These are phyloP conservation scores for Crepidotus variabilis DNA, from an alignment of 768 basidiomycete species.

Conservation along the genomic window DNA sequence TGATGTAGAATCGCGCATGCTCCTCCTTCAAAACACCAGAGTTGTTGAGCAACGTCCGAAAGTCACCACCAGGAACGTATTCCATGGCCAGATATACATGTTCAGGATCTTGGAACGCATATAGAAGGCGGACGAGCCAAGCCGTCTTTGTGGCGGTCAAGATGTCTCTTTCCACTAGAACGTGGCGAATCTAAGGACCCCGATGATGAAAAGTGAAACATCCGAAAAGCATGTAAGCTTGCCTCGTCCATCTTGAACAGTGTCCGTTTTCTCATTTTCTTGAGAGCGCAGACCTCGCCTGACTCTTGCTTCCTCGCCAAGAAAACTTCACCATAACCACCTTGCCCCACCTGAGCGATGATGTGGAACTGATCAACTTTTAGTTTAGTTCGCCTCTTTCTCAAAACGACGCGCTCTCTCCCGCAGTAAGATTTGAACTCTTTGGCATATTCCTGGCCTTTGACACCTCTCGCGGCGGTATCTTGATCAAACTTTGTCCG, in stretches of 20 bases:
- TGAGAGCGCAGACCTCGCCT: conserved; percentile 93
- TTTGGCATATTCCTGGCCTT: conserved; percentile 52
- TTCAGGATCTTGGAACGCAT: conserved; percentile 93
- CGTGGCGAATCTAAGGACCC: conserved; percentile 78
- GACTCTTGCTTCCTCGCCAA: conserved; percentile 94
- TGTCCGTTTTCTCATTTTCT: conserved; percentile 95
- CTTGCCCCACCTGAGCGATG: conserved; percentile 98
- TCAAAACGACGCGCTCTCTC: conserved; percentile 88
- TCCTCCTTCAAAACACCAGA: conserved; percentile 97
- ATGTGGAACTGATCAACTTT: conserved; percentile 96
- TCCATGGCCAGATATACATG: conserved; percentile 98
- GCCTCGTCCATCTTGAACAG: conserved; percentile 99
- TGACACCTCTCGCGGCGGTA: conserved; percentile 64
- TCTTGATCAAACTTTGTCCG: conserved; percentile 80
- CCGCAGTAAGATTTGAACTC: conserved; percentile 95
- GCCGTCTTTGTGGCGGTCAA: conserved; percentile 96
- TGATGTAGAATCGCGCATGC: conserved; percentile 94
- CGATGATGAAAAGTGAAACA: not conserved
- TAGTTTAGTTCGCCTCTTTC: conserved; percentile 89
- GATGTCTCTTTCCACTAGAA: conserved; percentile 96
- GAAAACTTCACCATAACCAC: conserved; percentile 97
- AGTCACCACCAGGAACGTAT: conserved; percentile 98
- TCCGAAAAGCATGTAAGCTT: conserved; percentile 6
- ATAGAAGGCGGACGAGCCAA: conserved; percentile 92
- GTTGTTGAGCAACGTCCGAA: conserved; percentile 95